Percentiles rank a stretch among this genome's conserved stretches.
Conservation (phyloP, 176 grass and related monocot species). For the Oryza glaberrima region DNA sequence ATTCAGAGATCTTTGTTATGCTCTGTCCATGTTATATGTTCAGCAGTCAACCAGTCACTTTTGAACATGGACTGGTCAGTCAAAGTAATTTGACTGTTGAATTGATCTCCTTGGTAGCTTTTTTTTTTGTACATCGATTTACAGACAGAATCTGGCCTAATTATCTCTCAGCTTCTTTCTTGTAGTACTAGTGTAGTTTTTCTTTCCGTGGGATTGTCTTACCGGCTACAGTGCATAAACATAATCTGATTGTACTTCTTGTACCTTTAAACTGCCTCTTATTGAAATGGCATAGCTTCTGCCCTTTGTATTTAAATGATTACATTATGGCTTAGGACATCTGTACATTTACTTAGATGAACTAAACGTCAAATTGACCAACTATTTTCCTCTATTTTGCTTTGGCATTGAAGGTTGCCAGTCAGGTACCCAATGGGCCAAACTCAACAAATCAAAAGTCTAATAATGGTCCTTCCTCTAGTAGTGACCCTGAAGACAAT, state of each 20-base stretch:
- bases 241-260: background rate
- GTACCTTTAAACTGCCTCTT: too few relatives aligned
- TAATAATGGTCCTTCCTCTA: constrained; percentile 55
- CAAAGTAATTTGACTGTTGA: constrained; percentile 21
- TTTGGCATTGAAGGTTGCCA: constrained; percentile 40
- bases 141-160: background rate
- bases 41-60: background rate
- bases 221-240: background rate
- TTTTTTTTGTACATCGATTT: background rate
- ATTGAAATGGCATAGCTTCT: background rate
- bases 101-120: background rate
- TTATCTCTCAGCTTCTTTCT: background rate
- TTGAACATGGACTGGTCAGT: constrained; percentile 24
- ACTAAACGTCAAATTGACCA: background rate
- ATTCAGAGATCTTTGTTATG: background rate
- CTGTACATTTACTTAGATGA: background rate
- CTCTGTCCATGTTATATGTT: background rate
- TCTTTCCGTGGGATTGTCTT: background rate
- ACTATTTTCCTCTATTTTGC: constrained; percentile 25
- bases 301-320: background rate
- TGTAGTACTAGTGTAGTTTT: background rate
- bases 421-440: constrained; percentile 50
- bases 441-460: constrained; percentile 56
- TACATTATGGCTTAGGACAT: background rate
- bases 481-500: constrained; percentile 59